Conservation (phyloP, 441 rosid species). For the Geranium incanum region DNA sequence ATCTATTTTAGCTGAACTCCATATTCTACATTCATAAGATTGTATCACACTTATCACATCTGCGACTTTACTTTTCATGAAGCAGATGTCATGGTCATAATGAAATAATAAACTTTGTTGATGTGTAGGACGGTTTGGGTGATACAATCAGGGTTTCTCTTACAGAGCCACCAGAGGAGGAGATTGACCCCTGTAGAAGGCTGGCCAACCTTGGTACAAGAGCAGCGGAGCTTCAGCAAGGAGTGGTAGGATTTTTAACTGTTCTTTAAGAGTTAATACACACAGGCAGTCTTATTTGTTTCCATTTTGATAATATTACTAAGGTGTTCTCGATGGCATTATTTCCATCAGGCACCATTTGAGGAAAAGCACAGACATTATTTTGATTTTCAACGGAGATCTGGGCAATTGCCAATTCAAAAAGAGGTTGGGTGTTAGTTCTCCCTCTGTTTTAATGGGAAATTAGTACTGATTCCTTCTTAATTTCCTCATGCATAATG, state of each 20-base stretch:
- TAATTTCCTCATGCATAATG: neutral
- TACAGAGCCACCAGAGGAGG: slow-evolving; percentile 93
- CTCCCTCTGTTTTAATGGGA: too few species aligned
- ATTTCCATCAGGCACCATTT: slow-evolving; percentile 64
- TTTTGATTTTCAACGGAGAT: slow-evolving; percentile 85
- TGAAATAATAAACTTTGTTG: slow-evolving; percentile 14
- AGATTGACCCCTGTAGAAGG: slow-evolving; percentile 89
- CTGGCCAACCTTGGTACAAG: slow-evolving; percentile 80
- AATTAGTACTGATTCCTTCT: neutral
- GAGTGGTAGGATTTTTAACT: slow-evolving; percentile 79
- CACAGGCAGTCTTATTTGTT: too few species aligned
- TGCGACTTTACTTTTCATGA: neutral
- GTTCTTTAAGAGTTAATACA: too few species aligned
- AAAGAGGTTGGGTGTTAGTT: slow-evolving; percentile 54
- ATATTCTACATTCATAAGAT: slow-evolving; percentile 3
- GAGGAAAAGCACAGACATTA: slow-evolving; percentile 86
- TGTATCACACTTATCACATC: neutral
- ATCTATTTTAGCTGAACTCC: slow-evolving; percentile 14
- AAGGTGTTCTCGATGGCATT: slow-evolving; percentile 5
- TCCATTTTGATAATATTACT: too few species aligned
- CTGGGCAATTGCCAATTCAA: slow-evolving; percentile 81
- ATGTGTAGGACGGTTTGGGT: slow-evolving; percentile 83
- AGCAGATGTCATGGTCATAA: slow-evolving; percentile 4
- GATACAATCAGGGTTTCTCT: slow-evolving; percentile 96
- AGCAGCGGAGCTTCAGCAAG: slow-evolving; percentile 75